Evolutionary conservation across 495 filamentous ascomycete genomes (phyloP), one percentile per base, ranked within the genome.

Genomic region (Lophium mytilinum): DNA sequence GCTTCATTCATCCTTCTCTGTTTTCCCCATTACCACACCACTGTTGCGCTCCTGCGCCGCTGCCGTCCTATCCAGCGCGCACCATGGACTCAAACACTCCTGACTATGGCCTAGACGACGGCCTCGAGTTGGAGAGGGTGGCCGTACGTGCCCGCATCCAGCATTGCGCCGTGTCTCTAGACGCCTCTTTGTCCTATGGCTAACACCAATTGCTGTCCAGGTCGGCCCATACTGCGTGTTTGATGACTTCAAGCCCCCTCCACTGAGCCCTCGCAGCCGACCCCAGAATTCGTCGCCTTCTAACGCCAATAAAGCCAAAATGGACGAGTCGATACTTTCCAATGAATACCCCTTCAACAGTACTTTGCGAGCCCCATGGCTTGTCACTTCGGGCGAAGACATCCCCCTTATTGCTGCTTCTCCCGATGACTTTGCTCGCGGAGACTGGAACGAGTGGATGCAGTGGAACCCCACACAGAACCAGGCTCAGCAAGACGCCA

Each of bases 381-480:
- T 64, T 30, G 51, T 48, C 15, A 64, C 57, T 6, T 30, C 61
- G 3, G 50, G 48, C 14, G 61, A 64, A 3, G 61, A 64, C 21
- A 39, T 52, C 9, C 9, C 57, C 1, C 39, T 65, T 36, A 50
- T 47, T 18, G 40, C 62, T 17, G 9, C 58, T 17, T 47, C 54
- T 8, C 36, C 14, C 3, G 50, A 57, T 24, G 53, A 56, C 4
- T 46, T 52, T 21, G 21, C 14, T 18, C 52, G 53, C 15, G 48
- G 42, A 18, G 65, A 68, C 45, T 71, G 68, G 68, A 66, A 66
- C 39, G 61, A 69, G 19, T 71, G 66, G 66, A 59, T 71, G 58
- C 48, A 60, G 33, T 71, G 66, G 66, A 66, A 71, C 52, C 60
- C 66, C 15, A 34, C 57, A 39, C 68, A 57, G 57, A 58, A 53